Evolutionary conservation across 2,329 filamentous ascomycete genomes (phyloP), one percentile per base, ranked within the genome.

Genomic region (Ceratocystis destructans): DNA sequence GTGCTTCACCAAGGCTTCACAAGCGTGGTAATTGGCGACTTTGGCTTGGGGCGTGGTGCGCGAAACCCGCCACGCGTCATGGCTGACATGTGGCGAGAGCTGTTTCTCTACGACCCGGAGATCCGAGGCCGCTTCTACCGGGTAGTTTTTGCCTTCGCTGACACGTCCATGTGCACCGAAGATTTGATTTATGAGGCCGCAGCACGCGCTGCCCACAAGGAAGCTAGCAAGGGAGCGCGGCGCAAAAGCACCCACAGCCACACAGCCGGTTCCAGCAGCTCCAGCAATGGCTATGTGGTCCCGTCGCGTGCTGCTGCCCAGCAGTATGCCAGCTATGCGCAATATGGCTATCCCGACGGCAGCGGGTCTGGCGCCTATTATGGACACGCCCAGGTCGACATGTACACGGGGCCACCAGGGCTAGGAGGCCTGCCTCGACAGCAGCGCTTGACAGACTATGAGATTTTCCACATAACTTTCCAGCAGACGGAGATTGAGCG

Each of bases 11-110:
- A 83, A 70, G 77, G 78, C 67, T 83, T 85, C 71, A 75, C 78
- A 50, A 79, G 80, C 67, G 77, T 87, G 25, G 82, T 84, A 63
- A 81, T 87, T 67, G 83, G 83, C 25, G 84, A 84, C 70, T 88
- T 87, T 71, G 85, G 85, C 1, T 77, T 87, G 5, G 85, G 85
- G 59, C 85, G 85, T 69, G 78, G 79, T 46, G 83, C 83, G 72
- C 80, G 82, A 70, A 88, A 88, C 72, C 85, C 85, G 50, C 82
- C 85, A 0, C 79, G 80, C 71, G 84, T 87, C 73, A 77, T 87
- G 65, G 84, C 84, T 44, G 80, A 83, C 73, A 78, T 87, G 62
- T 88, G 85, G 85, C 79, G 83, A 59, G 84, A 88, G 69, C 77
- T 86, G 10, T 78, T 87, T 55, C 77, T 86, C 55, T 84, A 83